These are phyloP conservation scores for Monosporascus sp. DNA, from an alignment of 2,329 filamentous ascomycete genomes.

Conservation along the genomic window DNA sequence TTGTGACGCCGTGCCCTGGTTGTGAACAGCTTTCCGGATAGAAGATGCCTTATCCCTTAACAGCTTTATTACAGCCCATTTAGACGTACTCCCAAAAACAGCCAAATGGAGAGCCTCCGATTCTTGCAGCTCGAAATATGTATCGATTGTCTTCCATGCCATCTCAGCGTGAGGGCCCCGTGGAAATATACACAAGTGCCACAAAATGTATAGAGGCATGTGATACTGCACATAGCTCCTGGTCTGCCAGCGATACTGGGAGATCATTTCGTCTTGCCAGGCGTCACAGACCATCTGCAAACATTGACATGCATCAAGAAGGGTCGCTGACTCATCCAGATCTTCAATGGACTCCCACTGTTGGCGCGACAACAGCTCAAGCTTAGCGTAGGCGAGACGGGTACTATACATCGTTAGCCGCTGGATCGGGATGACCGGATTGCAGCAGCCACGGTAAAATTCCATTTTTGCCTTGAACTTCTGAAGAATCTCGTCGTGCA, in stretches of 20 bases:
- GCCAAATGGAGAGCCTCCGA: background rate
- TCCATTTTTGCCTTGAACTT: background rate
- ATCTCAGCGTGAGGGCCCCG: constrained; percentile 1
- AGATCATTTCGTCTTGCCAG: constrained; percentile 2
- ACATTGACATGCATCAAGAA: background rate
- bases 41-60: background rate
- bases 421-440: constrained; percentile 10
- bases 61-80: background rate
- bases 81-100: background rate
- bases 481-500: background rate
- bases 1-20: background rate
- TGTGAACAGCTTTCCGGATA: background rate
- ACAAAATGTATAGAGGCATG: constrained; percentile 7
- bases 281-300: background rate
- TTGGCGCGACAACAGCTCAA: constrained; percentile 6
- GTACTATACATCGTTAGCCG: constrained; percentile 1
- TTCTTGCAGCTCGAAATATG: background rate
- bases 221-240: constrained; percentile 9
- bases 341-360: constrained; percentile 2
- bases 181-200: constrained; percentile 9
- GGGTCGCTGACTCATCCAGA: background rate
- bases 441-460: constrained; percentile 5
- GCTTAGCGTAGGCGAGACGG: constrained; percentile 5
- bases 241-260: background rate
- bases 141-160: background rate